Evolutionary conservation across 2,329 filamentous ascomycete genomes (phyloP).

Genomic region (Periglandula ipomoeae): DNA sequence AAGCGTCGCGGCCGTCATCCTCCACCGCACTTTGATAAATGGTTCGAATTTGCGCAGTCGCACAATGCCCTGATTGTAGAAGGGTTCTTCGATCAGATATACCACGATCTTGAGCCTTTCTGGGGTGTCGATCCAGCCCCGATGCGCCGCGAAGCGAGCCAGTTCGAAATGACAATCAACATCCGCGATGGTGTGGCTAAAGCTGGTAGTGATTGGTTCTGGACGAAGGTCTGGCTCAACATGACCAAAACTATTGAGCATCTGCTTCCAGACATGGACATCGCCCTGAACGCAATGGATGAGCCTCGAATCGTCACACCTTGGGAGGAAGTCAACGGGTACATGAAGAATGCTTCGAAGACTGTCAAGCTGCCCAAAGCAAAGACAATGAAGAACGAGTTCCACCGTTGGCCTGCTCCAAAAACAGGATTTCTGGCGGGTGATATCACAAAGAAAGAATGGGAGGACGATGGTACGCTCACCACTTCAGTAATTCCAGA

Average conservation of each 20-base stretch:
- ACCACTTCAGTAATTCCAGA: neutral
- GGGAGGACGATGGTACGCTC: constrained; percentile 41
- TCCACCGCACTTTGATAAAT: constrained; percentile 52
- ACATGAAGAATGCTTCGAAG: constrained; percentile 43
- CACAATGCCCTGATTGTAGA: constrained; percentile 48
- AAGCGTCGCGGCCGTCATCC: constrained; percentile 50
- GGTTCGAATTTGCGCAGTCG: constrained; percentile 47
- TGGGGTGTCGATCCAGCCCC: constrained; percentile 40
- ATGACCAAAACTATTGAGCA: constrained; percentile 44
- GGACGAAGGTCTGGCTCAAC: constrained; percentile 46
- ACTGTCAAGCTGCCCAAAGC: constrained; percentile 34
- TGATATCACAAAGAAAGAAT: constrained; percentile 31
- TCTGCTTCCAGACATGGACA: constrained; percentile 56
- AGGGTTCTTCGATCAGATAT: constrained; percentile 56
- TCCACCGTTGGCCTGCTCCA: constrained; percentile 31
- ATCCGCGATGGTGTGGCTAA: constrained; percentile 44
- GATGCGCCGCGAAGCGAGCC: constrained; percentile 42
- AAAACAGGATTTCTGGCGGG: constrained; percentile 25
- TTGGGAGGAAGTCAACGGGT: constrained; percentile 49
- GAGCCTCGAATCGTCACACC: constrained; percentile 55
- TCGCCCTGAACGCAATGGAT: constrained; percentile 59
- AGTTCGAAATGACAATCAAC: constrained; percentile 53
- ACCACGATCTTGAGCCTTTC: constrained; percentile 50
- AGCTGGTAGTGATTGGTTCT: constrained; percentile 46
- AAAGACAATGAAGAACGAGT: constrained; percentile 35